Evolutionary conservation across 1,139 yeast genomes (phyloP).

Genomic region (Candida frijolesensis): DNA sequence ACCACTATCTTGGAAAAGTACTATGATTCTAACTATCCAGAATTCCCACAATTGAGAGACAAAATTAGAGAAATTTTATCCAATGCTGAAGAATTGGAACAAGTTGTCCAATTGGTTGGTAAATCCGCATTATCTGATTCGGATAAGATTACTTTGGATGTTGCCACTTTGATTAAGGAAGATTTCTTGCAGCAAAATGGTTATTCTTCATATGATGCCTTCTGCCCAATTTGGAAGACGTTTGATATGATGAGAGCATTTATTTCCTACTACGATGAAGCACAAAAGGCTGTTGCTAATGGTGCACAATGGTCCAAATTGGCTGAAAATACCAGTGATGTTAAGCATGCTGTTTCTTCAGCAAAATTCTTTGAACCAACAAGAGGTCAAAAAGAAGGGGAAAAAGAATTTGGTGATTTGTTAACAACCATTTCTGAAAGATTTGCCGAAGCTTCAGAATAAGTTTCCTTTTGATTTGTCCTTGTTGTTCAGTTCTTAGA

Average conservation of each 20-base stretch:
- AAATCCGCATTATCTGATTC: conserved; percentile 95
- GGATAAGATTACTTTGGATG: conserved; percentile 95
- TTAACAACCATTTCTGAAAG: conserved; percentile 78
- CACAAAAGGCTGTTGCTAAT: conserved; percentile 92
- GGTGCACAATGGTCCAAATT: conserved; percentile 96
- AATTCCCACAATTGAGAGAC: conserved; percentile 86
- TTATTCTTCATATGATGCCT: conserved; percentile 95
- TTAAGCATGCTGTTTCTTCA: conserved; percentile 90
- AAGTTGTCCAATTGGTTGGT: conserved; percentile 98
- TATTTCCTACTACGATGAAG: conserved; percentile 89
- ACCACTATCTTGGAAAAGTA: conserved; percentile 83
- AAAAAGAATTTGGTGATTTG: conserved; percentile 75
- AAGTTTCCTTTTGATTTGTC: conserved; percentile 44
- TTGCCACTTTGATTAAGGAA: conserved; percentile 87
- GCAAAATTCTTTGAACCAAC: conserved; percentile 96
- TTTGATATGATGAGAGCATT: conserved; percentile 97
- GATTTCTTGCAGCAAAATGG: conserved; percentile 99
- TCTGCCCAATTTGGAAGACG: conserved; percentile 99
- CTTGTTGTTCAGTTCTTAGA: not conserved
- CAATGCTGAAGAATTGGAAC: conserved; percentile 97
- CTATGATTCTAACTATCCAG: conserved; percentile 86
- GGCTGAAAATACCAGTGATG: conserved; percentile 83
- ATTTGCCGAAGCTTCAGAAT: conserved; percentile 95
- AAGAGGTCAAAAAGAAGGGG: conserved; percentile 79
- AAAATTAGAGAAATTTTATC: conserved; percentile 92